Evolutionary conservation across 148 eudicot species (phyloP).

Genomic region (Vaccinium darrowii): DNA sequence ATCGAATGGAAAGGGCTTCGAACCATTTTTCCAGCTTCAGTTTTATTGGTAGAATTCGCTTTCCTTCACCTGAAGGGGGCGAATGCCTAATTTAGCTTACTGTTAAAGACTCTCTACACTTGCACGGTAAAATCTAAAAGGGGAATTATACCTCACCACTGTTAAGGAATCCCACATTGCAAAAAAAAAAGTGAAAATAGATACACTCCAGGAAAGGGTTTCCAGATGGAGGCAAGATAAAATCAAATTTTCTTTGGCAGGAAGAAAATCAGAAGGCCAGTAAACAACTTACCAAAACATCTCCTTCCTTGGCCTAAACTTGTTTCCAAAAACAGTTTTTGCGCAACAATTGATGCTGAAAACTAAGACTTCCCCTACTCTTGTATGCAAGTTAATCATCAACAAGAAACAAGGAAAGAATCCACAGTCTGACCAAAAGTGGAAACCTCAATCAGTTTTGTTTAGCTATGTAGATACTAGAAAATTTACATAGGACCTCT

Average conservation of each 20-base stretch:
- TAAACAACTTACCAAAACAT: too few relatives aligned
- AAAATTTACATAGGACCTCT: not conserved
- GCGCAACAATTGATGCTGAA: not conserved
- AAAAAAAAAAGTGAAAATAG: not conserved
- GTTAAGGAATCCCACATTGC: not conserved
- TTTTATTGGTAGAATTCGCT: too few relatives aligned
- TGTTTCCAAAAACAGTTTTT: slow-evolving; percentile 2
- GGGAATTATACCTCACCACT: not conserved
- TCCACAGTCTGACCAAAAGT: not conserved
- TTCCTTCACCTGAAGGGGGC: too few relatives aligned
- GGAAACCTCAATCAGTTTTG: not conserved
- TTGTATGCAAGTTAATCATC: too few relatives aligned
- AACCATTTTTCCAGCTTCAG: too few relatives aligned
- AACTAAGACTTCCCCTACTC: not conserved
- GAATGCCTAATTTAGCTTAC: too few relatives aligned
- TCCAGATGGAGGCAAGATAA: slow-evolving; percentile 8
- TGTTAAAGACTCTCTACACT: too few relatives aligned
- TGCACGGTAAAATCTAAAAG: not conserved
- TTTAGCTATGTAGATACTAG: not conserved
- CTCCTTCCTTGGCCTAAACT: not conserved
- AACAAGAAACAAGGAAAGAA: not conserved
- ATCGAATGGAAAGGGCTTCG: too few relatives aligned
- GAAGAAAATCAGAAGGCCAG: not conserved
- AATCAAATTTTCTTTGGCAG: not conserved
- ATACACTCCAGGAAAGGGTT: not conserved